phyloP scores from a whole-genome alignment of 2,329 filamentous ascomycete genomes.

The Alternaria arbusti region DNA sequence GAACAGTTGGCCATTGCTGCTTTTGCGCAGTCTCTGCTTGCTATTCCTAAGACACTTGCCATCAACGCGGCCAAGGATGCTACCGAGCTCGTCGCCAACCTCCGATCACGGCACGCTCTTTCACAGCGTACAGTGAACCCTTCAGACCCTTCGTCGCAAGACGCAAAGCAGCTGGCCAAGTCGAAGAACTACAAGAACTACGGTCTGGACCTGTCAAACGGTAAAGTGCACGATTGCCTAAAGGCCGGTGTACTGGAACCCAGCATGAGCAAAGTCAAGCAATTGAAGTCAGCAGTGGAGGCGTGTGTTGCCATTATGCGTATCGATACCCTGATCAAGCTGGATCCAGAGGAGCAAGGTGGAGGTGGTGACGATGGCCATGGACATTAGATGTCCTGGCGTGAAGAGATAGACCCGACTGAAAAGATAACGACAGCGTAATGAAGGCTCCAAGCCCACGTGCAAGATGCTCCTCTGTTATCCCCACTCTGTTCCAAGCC shows the following conservation, averaged over 20 bases:
- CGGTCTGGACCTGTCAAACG: constrained; percentile 85
- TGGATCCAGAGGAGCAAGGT: constrained; percentile 84
- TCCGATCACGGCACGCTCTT: constrained; percentile 90
- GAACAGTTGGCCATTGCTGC: constrained; percentile 98
- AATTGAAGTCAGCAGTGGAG: constrained; percentile 98
- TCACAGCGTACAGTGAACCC: constrained; percentile 81
- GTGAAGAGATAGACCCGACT: constrained; percentile 2
- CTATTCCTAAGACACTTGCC: constrained; percentile 94
- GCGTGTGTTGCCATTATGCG: constrained; percentile 99
- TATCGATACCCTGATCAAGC: constrained; percentile 97
- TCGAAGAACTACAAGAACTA: constrained; percentile 99
- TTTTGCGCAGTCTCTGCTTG: constrained; percentile 91
- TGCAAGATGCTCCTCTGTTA: constrained; percentile 5
- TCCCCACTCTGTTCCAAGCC: background rate
- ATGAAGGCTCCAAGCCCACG: constrained; percentile 16
- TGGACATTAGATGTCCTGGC: constrained; percentile 66
- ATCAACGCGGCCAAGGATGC: constrained; percentile 97
- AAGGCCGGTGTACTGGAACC: constrained; percentile 96
- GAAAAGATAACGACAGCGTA: constrained; percentile 18
- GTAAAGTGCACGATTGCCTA: constrained; percentile 89
- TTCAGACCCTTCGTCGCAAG: constrained; percentile 68
- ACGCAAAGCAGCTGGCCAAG: constrained; percentile 87
- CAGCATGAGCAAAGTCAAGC: constrained; percentile 96
- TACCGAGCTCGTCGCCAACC: constrained; percentile 91
- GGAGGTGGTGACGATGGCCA: constrained; percentile 81